Conservation (phyloP, 2,329 filamentous ascomycete genomes). For the Diaporthe australafricana region DNA sequence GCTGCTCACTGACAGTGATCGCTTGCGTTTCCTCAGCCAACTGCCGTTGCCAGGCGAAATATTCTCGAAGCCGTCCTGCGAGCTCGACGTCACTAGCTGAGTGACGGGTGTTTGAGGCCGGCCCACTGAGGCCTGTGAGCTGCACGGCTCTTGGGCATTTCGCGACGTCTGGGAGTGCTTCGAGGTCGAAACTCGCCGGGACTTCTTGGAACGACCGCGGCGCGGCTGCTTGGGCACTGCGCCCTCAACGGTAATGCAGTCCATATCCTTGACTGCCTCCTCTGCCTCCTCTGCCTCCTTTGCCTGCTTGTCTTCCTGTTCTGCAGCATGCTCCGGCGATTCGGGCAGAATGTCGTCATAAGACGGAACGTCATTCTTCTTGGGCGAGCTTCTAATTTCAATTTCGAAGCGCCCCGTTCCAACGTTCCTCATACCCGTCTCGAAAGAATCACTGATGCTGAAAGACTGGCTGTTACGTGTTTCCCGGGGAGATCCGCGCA, state of each 20-base stretch:
- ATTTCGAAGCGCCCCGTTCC: conserved; percentile 34
- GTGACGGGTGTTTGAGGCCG: conserved; percentile 35
- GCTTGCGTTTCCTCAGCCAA: conserved; percentile 46
- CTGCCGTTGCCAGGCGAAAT: conserved; percentile 32
- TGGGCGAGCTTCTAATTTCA: conserved; percentile 33
- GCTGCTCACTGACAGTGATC: conserved; percentile 41
- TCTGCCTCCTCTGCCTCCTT: neutral
- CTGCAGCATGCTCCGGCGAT: conserved; percentile 20
- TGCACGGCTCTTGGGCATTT: neutral
- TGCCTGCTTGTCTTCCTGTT: neutral
- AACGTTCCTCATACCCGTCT: conserved; percentile 29
- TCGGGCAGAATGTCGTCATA: conserved; percentile 35
- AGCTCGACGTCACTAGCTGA: conserved; percentile 36
- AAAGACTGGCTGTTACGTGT: conserved; percentile 47
- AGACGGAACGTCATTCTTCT: conserved; percentile 29
- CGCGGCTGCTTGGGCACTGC: neutral
- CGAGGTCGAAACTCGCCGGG: neutral
- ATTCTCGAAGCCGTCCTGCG: conserved; percentile 38
- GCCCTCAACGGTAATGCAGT: conserved; percentile 31
- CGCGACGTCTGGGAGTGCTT: conserved; percentile 7
- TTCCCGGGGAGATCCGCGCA: conserved; percentile 14
- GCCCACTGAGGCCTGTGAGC: conserved; percentile 37
- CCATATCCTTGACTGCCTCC: neutral
- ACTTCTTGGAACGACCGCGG: conserved; percentile 30
- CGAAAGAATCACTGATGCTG: conserved; percentile 50